Percentiles rank a stretch among this genome's conserved stretches.
These are phyloP conservation scores for Blastobotrys mokoenaii DNA, from an alignment of 805 yeast species.

Conservation along the genomic window DNA sequence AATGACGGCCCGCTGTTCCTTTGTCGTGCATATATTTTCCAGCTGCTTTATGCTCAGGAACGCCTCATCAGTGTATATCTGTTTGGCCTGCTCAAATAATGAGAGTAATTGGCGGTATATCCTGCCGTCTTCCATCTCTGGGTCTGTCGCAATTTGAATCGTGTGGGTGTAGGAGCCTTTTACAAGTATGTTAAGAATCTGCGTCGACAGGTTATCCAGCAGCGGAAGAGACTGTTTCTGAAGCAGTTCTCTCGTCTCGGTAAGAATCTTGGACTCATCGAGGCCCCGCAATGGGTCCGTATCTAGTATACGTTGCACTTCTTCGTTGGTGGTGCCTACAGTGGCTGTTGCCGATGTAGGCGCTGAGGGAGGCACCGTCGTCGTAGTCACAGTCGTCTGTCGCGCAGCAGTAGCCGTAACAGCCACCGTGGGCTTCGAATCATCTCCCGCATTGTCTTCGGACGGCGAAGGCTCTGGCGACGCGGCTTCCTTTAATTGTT, in stretches of 20 bases:
- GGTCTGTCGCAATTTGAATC: slow-evolving; percentile 56
- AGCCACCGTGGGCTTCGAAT: background rate
- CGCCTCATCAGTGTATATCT: slow-evolving; percentile 62
- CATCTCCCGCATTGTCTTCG: slow-evolving; percentile 1
- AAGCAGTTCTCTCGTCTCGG: background rate
- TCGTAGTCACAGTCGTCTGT: too few relatives aligned
- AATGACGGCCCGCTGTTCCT: slow-evolving; percentile 46
- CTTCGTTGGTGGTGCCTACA: background rate
- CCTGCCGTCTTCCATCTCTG: slow-evolving; percentile 54
- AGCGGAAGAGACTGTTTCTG: slow-evolving; percentile 41
- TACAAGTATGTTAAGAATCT: slow-evolving; percentile 56
- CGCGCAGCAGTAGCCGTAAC: background rate
- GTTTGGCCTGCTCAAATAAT: slow-evolving; percentile 68
- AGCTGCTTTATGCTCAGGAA: slow-evolving; percentile 61
- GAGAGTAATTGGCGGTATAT: slow-evolving; percentile 60
- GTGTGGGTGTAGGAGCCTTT: slow-evolving; percentile 74
- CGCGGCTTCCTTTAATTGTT: slow-evolving; percentile 17
- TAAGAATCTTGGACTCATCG: too few relatives aligned
- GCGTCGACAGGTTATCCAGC: slow-evolving; percentile 75
- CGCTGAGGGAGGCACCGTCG: too few relatives aligned
- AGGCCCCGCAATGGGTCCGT: background rate
- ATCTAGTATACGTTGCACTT: background rate
- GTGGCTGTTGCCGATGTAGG: background rate
- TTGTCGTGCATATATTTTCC: slow-evolving; percentile 4
- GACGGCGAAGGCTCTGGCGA: too few relatives aligned